phyloP scores from a whole-genome alignment of 163 green algal genomes.

The Scenedesmus sp. region DNA sequence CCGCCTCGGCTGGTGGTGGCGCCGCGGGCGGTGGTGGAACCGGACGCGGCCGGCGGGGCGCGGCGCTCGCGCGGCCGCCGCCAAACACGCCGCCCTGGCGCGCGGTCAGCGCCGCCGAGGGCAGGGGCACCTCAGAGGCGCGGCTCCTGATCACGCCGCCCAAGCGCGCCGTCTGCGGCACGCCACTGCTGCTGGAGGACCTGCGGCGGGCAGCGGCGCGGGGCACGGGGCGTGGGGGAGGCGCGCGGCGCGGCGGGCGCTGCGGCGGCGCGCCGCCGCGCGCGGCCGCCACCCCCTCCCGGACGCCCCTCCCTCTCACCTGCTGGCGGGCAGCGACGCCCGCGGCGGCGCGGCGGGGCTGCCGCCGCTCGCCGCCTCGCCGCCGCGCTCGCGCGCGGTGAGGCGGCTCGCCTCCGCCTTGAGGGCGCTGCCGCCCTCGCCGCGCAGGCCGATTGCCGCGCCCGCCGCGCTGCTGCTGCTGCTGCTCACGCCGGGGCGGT shows the following conservation, averaged over 20 bases:
- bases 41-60: neutral
- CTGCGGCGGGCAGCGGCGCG: too few relatives aligned
- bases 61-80: neutral
- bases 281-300: neutral
- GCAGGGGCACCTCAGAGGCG: conserved; percentile 12
- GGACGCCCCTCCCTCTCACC: neutral
- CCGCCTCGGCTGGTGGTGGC: conserved; percentile 16
- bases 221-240: too few relatives aligned
- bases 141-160: conserved; percentile 17
- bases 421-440: neutral
- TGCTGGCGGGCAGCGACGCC: neutral
- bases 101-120: conserved; percentile 10
- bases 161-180: conserved; percentile 5
- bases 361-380: too few relatives aligned
- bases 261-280: neutral
- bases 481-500: neutral
- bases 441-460: neutral
- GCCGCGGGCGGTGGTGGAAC: neutral
- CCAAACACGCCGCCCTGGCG: conserved; percentile 19
- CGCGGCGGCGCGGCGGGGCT: neutral
- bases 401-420: conserved; percentile 20
- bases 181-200: conserved; percentile 27
- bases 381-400: neutral
- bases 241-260: neutral
- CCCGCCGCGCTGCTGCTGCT: neutral